A percentile compares a stretch with the other conserved stretches of the same genome.
phyloP scores from a whole-genome alignment of 2,329 filamentous ascomycete species.

The Pezizomycotina sp. region DNA sequence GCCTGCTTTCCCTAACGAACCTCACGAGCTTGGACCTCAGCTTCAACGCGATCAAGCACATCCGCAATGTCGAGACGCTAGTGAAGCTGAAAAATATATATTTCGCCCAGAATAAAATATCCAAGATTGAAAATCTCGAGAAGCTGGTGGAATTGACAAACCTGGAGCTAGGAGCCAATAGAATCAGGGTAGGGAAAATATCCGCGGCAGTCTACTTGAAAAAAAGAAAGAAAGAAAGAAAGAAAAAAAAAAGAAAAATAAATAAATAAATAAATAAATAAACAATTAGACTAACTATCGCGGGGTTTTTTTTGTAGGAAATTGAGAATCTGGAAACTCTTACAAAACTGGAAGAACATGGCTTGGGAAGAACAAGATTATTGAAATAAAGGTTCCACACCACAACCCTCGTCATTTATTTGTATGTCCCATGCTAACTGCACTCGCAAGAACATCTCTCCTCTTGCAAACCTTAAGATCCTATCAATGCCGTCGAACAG shows the following conservation, averaged over 20 bases:
- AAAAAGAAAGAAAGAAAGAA: neutral
- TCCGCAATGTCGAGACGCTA: slow-evolving; percentile 46
- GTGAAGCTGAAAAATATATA: slow-evolving; percentile 66
- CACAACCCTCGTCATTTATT: neutral
- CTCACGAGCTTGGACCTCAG: slow-evolving; percentile 74
- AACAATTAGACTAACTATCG: neutral
- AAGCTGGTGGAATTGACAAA: slow-evolving; percentile 58
- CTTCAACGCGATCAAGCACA: slow-evolving; percentile 99
- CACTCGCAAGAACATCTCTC: slow-evolving; percentile 42
- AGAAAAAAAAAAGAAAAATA: neutral
- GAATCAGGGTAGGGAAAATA: slow-evolving; percentile 44
- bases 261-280: slow-evolving; percentile 9
- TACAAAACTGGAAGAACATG: slow-evolving; percentile 64
- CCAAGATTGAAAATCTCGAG: slow-evolving; percentile 68
- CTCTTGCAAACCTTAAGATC: slow-evolving; percentile 63
- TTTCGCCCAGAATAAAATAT: slow-evolving; percentile 90
- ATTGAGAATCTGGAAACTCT: slow-evolving; percentile 71
- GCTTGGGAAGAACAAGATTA: slow-evolving; percentile 95
- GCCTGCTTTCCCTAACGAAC: slow-evolving; percentile 59
- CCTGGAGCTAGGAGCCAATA: slow-evolving; percentile 81
- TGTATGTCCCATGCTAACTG: slow-evolving; percentile 12
- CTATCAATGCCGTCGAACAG: slow-evolving; percentile 93
- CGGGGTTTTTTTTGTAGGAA: slow-evolving; percentile 33
- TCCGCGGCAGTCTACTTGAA: neutral
- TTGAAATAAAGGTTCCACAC: slow-evolving; percentile 46